Evolutionary conservation across 441 rosid genomes (phyloP), one percentile per base, ranked within the genome.

Genomic region (Populus hybrid): DNA sequence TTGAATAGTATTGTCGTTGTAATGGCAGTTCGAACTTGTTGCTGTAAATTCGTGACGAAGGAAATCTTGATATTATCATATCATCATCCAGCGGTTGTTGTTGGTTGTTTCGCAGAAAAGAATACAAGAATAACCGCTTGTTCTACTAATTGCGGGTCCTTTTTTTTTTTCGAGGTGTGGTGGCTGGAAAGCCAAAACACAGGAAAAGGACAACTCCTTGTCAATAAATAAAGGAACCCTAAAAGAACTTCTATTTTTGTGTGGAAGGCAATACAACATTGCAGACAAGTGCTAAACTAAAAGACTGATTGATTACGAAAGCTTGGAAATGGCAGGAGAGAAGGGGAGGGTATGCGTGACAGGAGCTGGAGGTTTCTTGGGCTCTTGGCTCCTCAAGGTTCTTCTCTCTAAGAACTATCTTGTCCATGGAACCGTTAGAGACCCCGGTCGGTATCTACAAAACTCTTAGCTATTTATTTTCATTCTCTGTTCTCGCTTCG

Each of bases 371-470:
- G 90, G 91, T 46, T 85, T 26, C 77, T n/a, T 82, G 20, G 87
- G 75, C 10, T 85, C 85, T 6, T 81, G 80, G 84, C 70, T 85
- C 10, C 82, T 88, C 74, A 82, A 83, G 79, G 71, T 75, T 78
- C 88, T 89, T 64, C 89, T 88, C 73, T 83, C 85, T 18, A 84
- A 72, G 38, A 80, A 67, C 75, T 86, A 84, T 81, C 30, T 61
- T 34, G 90, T 87, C 69, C 89, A 84, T 73, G 90, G 88, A 78
- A 89, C 90, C 6, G 82, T 84, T 12, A 81, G 88, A 79, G 83
- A 87, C 20, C 90, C 89, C 72, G 6, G 87, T 85, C 72, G 82
- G 21, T 79, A 2, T 50, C 10, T 28, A 42, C 10, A 6, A 12
- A 21, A 7, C 63, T n/a, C 57, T 28, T 21, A 32, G 30, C 40